Conservation (phyloP, 257 asterid species). For the Primulina huaijiensis region DNA sequence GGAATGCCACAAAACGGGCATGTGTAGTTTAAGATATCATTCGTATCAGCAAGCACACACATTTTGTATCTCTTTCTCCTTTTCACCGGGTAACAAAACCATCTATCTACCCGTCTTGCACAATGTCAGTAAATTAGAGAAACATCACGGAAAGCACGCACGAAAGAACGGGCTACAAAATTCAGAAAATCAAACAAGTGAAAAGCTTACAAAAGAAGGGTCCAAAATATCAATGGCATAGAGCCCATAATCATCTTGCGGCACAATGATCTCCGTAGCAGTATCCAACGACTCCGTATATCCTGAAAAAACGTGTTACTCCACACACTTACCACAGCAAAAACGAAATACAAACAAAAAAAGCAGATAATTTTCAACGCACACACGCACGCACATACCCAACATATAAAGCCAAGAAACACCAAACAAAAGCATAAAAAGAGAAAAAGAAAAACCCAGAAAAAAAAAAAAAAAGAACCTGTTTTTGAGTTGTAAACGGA, state of each 20-base stretch:
- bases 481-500: slow-evolving; percentile 71
- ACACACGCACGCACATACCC: too few species aligned
- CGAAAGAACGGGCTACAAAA: background rate
- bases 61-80: background rate
- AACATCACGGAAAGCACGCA: background rate
- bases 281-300: slow-evolving; percentile 78
- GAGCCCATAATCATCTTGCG: slow-evolving; percentile 92
- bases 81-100: background rate
- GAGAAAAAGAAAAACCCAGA: background rate
- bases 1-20: background rate
- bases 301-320: slow-evolving; percentile 41
- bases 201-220: slow-evolving; percentile 69
- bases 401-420: too few species aligned
- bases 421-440: background rate
- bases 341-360: background rate
- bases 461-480: slow-evolving; percentile 17
- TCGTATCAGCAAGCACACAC: background rate
- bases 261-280: slow-evolving; percentile 66
- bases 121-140: background rate
- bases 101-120: background rate
- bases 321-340: background rate
- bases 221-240: slow-evolving; percentile 95
- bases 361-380: background rate
- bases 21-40: background rate
- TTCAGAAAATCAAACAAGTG: background rate